Base-by-base conservation (phyloP, 129 eudicot genomes). In the Pulicaria dysenterica region DNA sequence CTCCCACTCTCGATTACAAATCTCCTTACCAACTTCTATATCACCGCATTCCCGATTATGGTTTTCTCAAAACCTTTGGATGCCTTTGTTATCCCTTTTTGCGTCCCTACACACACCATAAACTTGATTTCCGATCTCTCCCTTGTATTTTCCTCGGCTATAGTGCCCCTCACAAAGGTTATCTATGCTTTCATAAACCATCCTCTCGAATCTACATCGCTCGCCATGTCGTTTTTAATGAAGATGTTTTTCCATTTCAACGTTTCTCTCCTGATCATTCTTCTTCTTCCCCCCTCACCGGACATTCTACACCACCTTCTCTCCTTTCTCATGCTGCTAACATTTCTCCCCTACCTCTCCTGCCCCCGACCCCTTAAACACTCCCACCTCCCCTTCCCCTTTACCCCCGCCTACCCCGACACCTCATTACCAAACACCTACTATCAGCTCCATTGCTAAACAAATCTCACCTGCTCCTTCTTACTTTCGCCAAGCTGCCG, bases 121-220 rank as follows among this genome's bases (percentile, higher is more conserved):
- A 39, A 46, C 7, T 70, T n/a, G 49, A 55, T 9, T 42, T 7
- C 55, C 49, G 53, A 3, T 53, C 65, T 8, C 7, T 6, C 3
- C 64, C 36, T 0, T 39, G 64, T 38, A 6, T 70, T n/a, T 70
- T 53, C 45, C 3, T 54, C 12, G 75, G 64, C 3, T 70, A 69
- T 12, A n/a, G n/a, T n/a, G n/a, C n/a, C n/a, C n/a, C n/a, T n/a
- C n/a, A n/a, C n/a, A n/a, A n/a, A n/a, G n/a, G 31, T 7, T 16
- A 3, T 16, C 0, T 11, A 6, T 56, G 61, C 6, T 12, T 2
- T 13, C 48, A 69, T 13, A 49, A 7, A 11, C 37, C 61, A 5
- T 6, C 36, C 11, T 56, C 37, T 16, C 38, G 38, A 42, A 42
- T 42, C 5, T 42, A 42, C 46, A 48, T 48, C 3, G 7, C 54